Evolutionary conservation across 2,329 filamentous ascomycete genomes (phyloP).

Genomic region (Paraconiothyrium brasiliense): DNA sequence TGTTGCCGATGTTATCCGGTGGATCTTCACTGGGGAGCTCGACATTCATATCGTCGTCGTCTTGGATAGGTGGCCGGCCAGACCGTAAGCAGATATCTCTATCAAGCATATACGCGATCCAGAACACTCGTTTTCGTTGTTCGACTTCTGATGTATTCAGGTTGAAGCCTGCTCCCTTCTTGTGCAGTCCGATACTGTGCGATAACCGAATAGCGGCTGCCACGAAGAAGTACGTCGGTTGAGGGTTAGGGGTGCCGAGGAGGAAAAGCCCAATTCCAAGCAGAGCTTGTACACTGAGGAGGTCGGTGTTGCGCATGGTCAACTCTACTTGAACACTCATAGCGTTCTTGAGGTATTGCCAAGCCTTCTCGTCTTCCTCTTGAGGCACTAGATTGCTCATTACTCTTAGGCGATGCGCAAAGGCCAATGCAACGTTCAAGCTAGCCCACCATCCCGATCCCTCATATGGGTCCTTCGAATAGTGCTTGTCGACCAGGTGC

Average conservation of each 20-base stretch:
- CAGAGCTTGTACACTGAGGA: conserved; percentile 92
- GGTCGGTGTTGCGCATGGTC: conserved; percentile 94
- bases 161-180: conserved; percentile 90
- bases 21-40: conserved; percentile 92
- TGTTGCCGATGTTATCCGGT: conserved; percentile 91
- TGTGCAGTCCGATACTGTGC: conserved; percentile 95
- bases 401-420: conserved; percentile 88
- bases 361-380: conserved; percentile 93
- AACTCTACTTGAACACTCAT: conserved; percentile 92
- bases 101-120: conserved; percentile 79
- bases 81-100: conserved; percentile 78
- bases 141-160: conserved; percentile 94
- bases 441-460: conserved; percentile 99
- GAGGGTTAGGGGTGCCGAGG: conserved; percentile 95
- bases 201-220: conserved; percentile 89
- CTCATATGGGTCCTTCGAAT: conserved; percentile 90
- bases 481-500: conserved; percentile 94
- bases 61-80: conserved; percentile 75
- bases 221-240: conserved; percentile 90
- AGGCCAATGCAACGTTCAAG: conserved; percentile 92
- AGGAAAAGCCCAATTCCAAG: conserved; percentile 94
- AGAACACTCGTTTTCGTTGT: conserved; percentile 82
- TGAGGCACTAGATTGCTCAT: conserved; percentile 93
- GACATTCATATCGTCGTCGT: conserved; percentile 91
- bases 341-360: conserved; percentile 96